Evolutionary conservation across 352 stramenopile species (phyloP), one percentile per base, ranked within the genome.

Genomic region (Lagenidium giganteum): DNA sequence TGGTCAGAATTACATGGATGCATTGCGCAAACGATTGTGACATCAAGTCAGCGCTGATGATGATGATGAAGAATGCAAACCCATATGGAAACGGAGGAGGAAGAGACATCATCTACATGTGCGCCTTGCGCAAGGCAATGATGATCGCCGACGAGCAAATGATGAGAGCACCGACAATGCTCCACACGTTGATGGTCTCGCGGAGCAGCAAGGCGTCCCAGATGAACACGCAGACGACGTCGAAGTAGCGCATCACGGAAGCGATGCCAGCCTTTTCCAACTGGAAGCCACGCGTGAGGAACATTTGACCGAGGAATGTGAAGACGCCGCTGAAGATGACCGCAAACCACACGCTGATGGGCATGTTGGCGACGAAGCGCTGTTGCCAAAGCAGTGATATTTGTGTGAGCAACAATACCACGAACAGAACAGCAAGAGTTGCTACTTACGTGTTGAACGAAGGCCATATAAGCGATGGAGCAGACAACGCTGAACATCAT

Each of bases 221-320:
- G 35, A 93, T 61, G 49, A 93, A 93, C 6, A 88, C 73, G 48
- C 65, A 90, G n/a, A 90, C 77, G 7, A 93, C 77, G 41, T 90
- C 80, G 20, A 90, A 36, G 51, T 89, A 89, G 25, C 81, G 81
- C 81, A 90, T 89, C 41, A 90, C 72, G 12, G 75, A 89, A 12
- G 81, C 81, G 23, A 89, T 83, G 11, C 77, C 78, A n/a, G 75
- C 74, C 31, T 90, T 93, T 36, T 89, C 81, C 5, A 88, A 60
- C 53, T 93, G 81, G 40, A 93, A 90, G 5, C 81, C 81, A 31
- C 83, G 81, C 1, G 81, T 93, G 8, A 93, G 58, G 27, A 84
- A 61, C 38, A 87, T 31, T 35, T 90, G 77, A 2, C 75, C 76
- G 4, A 79, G 26, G 18, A 85, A 87, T 17, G 75, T 87, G 47